Base-by-base conservation (phyloP, 495 filamentous ascomycete species). In the Rhypophila decipiens region DNA sequence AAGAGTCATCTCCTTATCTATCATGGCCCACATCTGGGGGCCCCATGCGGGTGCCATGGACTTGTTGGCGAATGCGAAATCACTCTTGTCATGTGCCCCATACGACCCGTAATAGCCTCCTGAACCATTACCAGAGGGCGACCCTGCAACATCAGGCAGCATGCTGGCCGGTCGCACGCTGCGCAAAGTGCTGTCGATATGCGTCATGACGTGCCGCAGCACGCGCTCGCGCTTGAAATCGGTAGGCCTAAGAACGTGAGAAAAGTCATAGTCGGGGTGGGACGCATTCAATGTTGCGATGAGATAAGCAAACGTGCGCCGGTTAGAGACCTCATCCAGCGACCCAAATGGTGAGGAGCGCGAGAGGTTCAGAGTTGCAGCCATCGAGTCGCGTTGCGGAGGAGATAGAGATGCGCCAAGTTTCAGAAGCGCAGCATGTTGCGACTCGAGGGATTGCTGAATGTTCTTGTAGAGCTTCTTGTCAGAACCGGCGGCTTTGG, bases 251-350 rank as follows among this genome's bases (percentile, higher is more conserved):
- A 96, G 73, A 41, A 90, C 81, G 49, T 95, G 84, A 2, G 88
- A 93, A 68, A 97, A 97, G 66, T 97, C 91, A 64, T 99, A 99
- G 63, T 99, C 94, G 1, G 90, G 85, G 66, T 99, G 90, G 33
- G 86, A 90, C 1, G 91, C 91, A 55, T 99, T 99, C n/a, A 99
- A 75, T 1, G 94, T 96, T 11, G 93, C 93, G 59, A 97, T 96
- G 47, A 97, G 65, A 65, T 97, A 97, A 34, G 93, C 90, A 67
- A 93, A 97, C 0, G 87, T 95, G 39, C 90, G 83, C 11, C 94
- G 87, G 58, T 86, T 89, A 8, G 87, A 86, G 39, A 85, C 79
- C 51, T 96, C 86, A 44, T 85, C 86, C 40, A 98, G 76, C 27
- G 83, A 82, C 13, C 93, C 94, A 58, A 98, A 98, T 5, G 94